phyloP scores from a whole-genome alignment of 768 basidiomycete species.

The Mrakia blollopis region DNA sequence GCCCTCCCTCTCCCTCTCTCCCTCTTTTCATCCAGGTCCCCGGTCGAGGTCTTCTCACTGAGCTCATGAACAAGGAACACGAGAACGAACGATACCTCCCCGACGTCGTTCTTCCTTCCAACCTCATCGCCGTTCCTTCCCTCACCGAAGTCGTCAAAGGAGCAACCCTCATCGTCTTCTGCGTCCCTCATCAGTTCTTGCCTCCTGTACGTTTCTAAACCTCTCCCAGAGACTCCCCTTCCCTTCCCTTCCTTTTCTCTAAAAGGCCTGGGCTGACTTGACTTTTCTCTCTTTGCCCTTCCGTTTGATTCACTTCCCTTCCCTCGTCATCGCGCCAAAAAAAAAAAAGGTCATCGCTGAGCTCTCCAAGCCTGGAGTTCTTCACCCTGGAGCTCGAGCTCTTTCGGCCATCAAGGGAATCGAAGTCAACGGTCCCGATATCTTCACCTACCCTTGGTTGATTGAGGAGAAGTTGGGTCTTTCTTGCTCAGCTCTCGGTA shows the following conservation, averaged over 20 bases:
- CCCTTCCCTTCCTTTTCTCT: neutral
- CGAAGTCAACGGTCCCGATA: conserved; percentile 46
- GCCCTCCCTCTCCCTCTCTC: neutral
- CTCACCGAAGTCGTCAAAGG: conserved; percentile 47
- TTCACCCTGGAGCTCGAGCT: conserved; percentile 43
- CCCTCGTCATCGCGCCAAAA: neutral
- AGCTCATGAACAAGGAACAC: conserved; percentile 34
- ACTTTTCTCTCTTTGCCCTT: neutral
- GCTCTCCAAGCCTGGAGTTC: conserved; percentile 36
- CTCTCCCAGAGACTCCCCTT: too few species aligned
- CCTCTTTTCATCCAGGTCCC: neutral
- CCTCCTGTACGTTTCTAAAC: neutral
- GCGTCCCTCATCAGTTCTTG: conserved; percentile 48
- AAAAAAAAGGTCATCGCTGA: conserved; percentile 28
- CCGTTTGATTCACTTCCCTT: neutral
- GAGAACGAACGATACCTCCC: conserved; percentile 37
- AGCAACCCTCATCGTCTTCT: conserved; percentile 49
- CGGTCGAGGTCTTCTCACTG: conserved; percentile 28
- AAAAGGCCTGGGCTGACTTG: neutral
- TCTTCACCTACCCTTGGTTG: conserved; percentile 49
- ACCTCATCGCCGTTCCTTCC: conserved; percentile 49
- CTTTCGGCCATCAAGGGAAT: conserved; percentile 52
- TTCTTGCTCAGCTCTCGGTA: conserved; percentile 47
- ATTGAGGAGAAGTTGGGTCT: conserved; percentile 47
- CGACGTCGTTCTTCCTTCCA: conserved; percentile 45